Conservation (phyloP, 108 stramenopile species). For the Asterionellopsis glacialis region DNA sequence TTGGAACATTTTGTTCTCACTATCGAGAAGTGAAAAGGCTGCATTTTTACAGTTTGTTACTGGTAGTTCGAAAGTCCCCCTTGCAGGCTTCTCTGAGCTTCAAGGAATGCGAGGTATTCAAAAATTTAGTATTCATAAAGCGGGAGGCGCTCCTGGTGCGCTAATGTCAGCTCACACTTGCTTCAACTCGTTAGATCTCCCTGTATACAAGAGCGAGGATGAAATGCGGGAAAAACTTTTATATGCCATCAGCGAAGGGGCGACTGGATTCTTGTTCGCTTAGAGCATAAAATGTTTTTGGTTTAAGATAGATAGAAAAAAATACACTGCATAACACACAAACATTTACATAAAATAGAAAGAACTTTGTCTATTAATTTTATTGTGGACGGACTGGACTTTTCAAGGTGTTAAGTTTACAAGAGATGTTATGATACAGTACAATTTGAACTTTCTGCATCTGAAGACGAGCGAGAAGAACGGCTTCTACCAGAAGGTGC, state of each 20-base stretch:
- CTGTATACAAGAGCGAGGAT: slow-evolving; percentile 81
- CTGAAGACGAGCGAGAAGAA: too few species aligned
- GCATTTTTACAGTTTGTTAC: slow-evolving; percentile 95
- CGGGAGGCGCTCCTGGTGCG: slow-evolving; percentile 59
- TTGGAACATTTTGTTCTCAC: slow-evolving; percentile 88
- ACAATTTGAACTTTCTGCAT: too few species aligned
- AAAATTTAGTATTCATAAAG: slow-evolving; percentile 93
- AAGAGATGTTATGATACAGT: too few species aligned
- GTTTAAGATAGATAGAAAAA: too few species aligned
- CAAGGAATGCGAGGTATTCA: slow-evolving; percentile 96
- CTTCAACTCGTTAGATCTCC: slow-evolving; percentile 94
- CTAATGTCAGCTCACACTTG: slow-evolving; percentile 96
- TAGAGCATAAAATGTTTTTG: slow-evolving; percentile 21
- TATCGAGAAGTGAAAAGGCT: slow-evolving; percentile 89
- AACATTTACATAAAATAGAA: too few species aligned
- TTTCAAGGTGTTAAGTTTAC: too few species aligned
- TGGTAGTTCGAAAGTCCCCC: slow-evolving; percentile 90
- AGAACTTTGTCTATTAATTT: too few species aligned
- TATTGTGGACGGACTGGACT: too few species aligned
- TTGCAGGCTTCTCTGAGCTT: slow-evolving; percentile 92
- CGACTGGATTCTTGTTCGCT: slow-evolving; percentile 74
- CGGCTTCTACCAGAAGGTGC: too few species aligned
- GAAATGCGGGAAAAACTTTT: slow-evolving; percentile 90
- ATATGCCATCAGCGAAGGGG: slow-evolving; percentile 90
- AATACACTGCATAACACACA: too few species aligned